Evolutionary conservation across 805 yeast genomes (phyloP), one percentile per base, ranked within the genome.

Genomic region (Maudiozyma serrabonitensis): DNA sequence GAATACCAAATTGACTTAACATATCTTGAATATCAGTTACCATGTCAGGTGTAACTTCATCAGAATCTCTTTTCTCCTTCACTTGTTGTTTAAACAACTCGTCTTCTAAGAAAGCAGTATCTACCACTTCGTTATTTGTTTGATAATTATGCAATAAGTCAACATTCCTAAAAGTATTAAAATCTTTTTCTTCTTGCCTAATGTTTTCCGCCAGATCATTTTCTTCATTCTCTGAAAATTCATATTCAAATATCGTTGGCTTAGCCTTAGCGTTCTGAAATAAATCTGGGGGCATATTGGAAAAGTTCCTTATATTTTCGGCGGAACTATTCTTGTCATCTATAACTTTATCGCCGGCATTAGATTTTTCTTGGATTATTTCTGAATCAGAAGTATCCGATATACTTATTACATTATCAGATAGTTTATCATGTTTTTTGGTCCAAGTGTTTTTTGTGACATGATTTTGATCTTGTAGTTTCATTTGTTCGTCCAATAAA

Each of bases 11-110:
- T 48, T 91, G 68, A 28, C 84, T 77, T 8, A 93, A 70, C 41
- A 93, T 71, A 54, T 89, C 96, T 67, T 93, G 96, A 18, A 95
- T 93, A 61, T 93, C 98, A 38, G 74, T 73, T 23, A 91, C 77
- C 97, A 93, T 93, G 1, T 78, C 78, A 6, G 78, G 76, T 0
- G 96, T 85, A 0, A 91, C 96, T 57, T 86, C 95, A 60, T 93
- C 98, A 0, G 97, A 79, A 63, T 91, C 97, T 56, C 98, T 75
- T 50, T 81, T 78, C 32, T 86, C 87, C 54, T 79, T 81, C 38
- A 73, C 76, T 39, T 79, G 75, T 58, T 82, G 80, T 47, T 79
- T 81, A 56, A 74, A 80, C n/a, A 87, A 67, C 26, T 63, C 73
- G 38, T 71, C 72, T 8, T 78, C 74, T 49, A 66, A 52, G 47